phyloP scores from a whole-genome alignment of 2,329 filamentous ascomycete genomes.

The Didymella arachidicola region DNA sequence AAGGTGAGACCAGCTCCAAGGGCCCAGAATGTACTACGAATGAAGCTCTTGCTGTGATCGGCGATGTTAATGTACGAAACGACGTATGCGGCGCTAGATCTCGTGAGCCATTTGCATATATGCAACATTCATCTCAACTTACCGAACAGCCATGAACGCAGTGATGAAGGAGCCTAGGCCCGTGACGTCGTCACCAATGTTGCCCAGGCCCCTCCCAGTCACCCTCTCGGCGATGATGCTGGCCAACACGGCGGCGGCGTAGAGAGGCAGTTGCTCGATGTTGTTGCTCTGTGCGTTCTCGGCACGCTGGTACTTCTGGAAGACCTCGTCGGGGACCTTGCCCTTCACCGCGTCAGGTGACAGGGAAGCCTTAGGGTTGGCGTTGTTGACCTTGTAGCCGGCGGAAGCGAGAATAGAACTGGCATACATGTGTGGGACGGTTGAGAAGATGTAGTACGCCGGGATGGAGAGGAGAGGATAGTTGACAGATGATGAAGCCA shows the following conservation, averaged over 20 bases:
- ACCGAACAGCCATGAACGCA: constrained; percentile 30
- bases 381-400: constrained; percentile 38
- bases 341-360: constrained; percentile 32
- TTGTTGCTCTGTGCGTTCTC: constrained; percentile 39
- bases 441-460: constrained; percentile 38
- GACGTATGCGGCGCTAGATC: constrained; percentile 23
- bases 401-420: constrained; percentile 20
- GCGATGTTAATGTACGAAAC: constrained; percentile 33
- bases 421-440: constrained; percentile 34
- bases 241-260: constrained; percentile 33
- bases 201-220: constrained; percentile 25
- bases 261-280: constrained; percentile 37
- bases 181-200: constrained; percentile 26
- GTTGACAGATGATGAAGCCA: constrained; percentile 33
- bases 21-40: constrained; percentile 30
- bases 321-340: constrained; percentile 38
- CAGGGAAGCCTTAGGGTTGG: constrained; percentile 36
- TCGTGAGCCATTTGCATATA: background rate
- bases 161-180: constrained; percentile 32
- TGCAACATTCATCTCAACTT: background rate
- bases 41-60: constrained; percentile 30
- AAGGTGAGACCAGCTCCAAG: constrained; percentile 24
- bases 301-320: constrained; percentile 39
- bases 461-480: constrained; percentile 40
- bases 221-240: constrained; percentile 37